Base-by-base conservation (phyloP, 1,284 basidiomycete species). In the Moniliophthora roreri region DNA sequence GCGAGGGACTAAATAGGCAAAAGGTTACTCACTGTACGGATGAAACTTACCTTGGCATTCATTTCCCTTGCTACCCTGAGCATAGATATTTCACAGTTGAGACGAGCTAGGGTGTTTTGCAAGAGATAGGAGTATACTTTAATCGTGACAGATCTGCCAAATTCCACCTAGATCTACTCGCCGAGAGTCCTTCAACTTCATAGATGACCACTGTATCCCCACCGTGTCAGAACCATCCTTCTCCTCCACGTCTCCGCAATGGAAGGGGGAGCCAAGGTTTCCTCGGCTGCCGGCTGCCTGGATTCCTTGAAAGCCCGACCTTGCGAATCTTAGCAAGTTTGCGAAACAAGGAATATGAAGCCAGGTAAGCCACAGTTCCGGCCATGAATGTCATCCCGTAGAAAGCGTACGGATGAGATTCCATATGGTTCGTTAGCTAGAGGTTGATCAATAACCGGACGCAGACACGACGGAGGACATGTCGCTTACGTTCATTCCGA, bases 401-500 rank as follows among this genome's bases (percentile, higher is more conserved):
- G 67, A 91, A 91, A 2, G 84, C 89, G 60, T 81, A 87, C 34
- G 80, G 77, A 62, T 81, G 77, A n/a, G 78, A 70, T 65, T 91
- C 89, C 54, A 89, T 61, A 62, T 86, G 82, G 66, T 80, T 90
- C 61, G 73, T 77, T 69, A 91, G 74, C 89, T 89, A 67, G 39
- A n/a, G 59, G 48, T 46, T 58, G 56, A 56, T 55, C 50, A 42
- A 48, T 52, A 49, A 61, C 59, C 54, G 60, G 51, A 58, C 36
- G 18, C n/a, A 41, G 24, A 37, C 32, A 24, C 44, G 36, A 54
- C 20, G 51, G 35, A 47, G 37, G 20, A 39, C 52, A 47, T 46
- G 45, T 69, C 13, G 76, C 88, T 67, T 64, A 94, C 90, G 69
- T 97, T 98, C 95, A 98, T 98, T 21, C 95, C 95, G 63, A 97